Conservation (phyloP, 352 stramenopile species). For the Globisporangium paddicum region DNA sequence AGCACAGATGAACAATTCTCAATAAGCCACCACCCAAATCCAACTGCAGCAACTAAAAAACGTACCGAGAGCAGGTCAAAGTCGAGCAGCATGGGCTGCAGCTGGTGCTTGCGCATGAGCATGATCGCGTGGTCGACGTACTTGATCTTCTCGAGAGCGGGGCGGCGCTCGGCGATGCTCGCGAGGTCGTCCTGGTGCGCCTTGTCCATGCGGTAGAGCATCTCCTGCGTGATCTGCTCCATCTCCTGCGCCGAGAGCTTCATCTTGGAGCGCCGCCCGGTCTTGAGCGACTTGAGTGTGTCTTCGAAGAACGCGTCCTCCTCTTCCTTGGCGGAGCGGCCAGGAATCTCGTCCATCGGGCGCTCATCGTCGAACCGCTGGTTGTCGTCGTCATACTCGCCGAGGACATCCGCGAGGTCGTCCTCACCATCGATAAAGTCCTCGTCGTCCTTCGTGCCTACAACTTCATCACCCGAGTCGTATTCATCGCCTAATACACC, state of each 20-base stretch:
- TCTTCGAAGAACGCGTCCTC: constrained; percentile 76
- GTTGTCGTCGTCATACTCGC: constrained; percentile 72
- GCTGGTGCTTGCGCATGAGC: constrained; percentile 73
- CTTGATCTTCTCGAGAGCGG: constrained; percentile 85
- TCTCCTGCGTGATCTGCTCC: constrained; percentile 82
- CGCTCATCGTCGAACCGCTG: constrained; percentile 83
- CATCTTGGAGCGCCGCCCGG: constrained; percentile 70
- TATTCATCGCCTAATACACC: constrained; percentile 58
- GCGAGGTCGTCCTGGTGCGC: constrained; percentile 69
- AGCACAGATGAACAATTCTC: not conserved
- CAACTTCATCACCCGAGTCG: constrained; percentile 76
- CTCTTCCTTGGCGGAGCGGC: constrained; percentile 22
- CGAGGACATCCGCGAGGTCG: constrained; percentile 76
- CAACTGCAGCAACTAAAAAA: not conserved
- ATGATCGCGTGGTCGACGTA: constrained; percentile 69
- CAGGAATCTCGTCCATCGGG: constrained; percentile 40
- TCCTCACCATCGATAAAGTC: constrained; percentile 88
- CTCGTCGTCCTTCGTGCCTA: constrained; percentile 74
- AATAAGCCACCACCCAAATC: not conserved
- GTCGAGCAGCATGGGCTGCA: constrained; percentile 86
- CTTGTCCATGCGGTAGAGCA: constrained; percentile 89
- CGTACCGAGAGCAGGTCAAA: constrained; percentile 82
- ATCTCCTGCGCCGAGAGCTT: constrained; percentile 82
- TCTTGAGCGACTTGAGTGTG: constrained; percentile 84
- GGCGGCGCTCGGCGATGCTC: constrained; percentile 49